phyloP scores from a whole-genome alignment of 208 protist genomes.

The Crithidia expoeki region DNA sequence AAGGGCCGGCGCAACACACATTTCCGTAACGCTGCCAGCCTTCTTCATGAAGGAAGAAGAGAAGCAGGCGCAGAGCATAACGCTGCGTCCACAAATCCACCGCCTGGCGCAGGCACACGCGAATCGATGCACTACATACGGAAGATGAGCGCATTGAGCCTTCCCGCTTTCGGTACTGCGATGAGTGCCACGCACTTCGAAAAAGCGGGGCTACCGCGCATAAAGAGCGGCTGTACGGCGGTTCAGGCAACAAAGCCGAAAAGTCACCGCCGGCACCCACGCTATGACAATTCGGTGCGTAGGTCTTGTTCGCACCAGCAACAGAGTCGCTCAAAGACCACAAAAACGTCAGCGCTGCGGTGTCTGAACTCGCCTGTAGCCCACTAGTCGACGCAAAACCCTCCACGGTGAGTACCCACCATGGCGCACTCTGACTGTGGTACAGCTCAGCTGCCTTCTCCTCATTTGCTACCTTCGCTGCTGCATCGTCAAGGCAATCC shows the following conservation, averaged over 20 bases:
- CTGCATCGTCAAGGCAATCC: slow-evolving; percentile 12
- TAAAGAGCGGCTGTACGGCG: background rate
- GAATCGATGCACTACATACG: no score
- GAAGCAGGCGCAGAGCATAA: slow-evolving; percentile 28
- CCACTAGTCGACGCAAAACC: background rate
- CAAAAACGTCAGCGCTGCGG: background rate
- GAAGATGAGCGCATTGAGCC: no score
- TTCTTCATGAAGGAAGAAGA: slow-evolving; percentile 19
- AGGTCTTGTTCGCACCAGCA: background rate
- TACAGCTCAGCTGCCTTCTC: background rate
- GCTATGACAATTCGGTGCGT: background rate
- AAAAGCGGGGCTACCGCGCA: slow-evolving; percentile 7
- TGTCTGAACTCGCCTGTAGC: background rate
- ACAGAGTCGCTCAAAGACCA: background rate
- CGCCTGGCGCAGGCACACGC: slow-evolving; percentile 14
- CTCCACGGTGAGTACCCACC: slow-evolving; percentile 16
- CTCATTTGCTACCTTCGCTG: background rate
- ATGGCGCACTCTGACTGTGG: background rate
- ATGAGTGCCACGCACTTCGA: background rate
- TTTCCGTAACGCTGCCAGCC: slow-evolving; percentile 15
- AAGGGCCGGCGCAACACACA: background rate
- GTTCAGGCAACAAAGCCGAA: background rate
- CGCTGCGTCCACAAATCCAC: slow-evolving; percentile 20
- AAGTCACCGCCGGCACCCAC: background rate
- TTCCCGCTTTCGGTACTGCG: no score